Evolutionary conservation across 2,329 filamentous ascomycete genomes (phyloP).

Genomic region (Ascochyta rabiei): DNA sequence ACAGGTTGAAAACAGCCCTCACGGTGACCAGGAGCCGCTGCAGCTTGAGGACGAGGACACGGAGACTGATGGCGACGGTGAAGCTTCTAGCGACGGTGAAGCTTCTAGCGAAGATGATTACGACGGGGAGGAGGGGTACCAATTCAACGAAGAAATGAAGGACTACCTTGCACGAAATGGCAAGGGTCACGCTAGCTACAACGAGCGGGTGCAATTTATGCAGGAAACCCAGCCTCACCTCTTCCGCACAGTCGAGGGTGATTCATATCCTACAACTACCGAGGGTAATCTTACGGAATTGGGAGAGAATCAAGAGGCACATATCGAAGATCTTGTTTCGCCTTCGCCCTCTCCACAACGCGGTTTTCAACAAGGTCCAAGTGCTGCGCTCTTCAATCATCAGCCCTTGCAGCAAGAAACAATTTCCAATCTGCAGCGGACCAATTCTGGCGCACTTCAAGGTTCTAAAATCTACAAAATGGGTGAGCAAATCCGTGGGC

Average conservation of each 20-base stretch:
- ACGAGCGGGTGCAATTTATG: conserved; percentile 11
- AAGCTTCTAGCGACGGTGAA: conserved; percentile 8
- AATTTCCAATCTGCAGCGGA: background rate
- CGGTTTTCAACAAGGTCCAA: conserved; percentile 10
- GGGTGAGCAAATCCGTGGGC: conserved; percentile 25
- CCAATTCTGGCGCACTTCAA: background rate
- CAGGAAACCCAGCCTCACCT: background rate
- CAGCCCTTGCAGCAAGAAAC: conserved; percentile 10
- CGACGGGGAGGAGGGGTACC: conserved; percentile 5
- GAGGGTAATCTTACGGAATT: conserved; percentile 35
- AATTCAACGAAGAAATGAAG: background rate
- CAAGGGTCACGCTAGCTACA: background rate
- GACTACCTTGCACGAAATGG: conserved; percentile 2
- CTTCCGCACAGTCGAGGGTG: conserved; percentile 28
- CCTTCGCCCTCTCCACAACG: conserved; percentile 20
- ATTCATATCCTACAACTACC: conserved; percentile 49
- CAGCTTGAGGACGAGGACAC: conserved; percentile 16
- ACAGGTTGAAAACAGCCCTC: conserved; percentile 23
- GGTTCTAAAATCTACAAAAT: conserved; percentile 19
- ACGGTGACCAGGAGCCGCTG: conserved; percentile 11
- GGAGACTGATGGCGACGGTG: conserved; percentile 19
- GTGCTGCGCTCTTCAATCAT: conserved; percentile 1
- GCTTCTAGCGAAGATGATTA: conserved; percentile 1
- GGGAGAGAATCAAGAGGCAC: conserved; percentile 16
- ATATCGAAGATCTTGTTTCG: conserved; percentile 10